Percentiles rank a stretch among this genome's conserved stretches.
phyloP scores from a whole-genome alignment of 768 basidiomycete species.

The Hebeloma cylindrosporum region DNA sequence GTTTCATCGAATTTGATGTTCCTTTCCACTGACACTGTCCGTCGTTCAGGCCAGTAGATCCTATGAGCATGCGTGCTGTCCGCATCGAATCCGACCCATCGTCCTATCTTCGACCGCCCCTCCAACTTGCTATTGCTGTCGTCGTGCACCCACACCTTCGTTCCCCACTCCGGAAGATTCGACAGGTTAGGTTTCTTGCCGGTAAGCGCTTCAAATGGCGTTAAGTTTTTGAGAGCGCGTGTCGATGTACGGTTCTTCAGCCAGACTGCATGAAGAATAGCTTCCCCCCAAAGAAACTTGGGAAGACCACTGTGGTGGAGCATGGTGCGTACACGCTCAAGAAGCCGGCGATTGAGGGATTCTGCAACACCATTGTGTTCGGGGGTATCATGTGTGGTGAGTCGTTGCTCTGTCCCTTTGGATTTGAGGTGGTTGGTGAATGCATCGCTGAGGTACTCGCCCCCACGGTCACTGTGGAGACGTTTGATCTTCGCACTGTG shows the following conservation, averaged over 20 bases:
- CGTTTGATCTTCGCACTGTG: conserved; percentile 24
- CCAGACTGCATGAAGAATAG: conserved; percentile 6
- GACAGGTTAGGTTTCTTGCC: conserved; percentile 11
- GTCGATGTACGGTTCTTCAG: conserved; percentile 15
- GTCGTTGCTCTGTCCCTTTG: conserved; percentile 5
- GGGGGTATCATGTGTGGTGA: conserved; percentile 8
- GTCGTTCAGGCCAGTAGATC: conserved; percentile 33
- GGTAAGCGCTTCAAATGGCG: conserved; percentile 10
- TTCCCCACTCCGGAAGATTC: conserved; percentile 9
- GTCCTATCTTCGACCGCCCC: conserved; percentile 20
- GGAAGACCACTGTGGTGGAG: conserved; percentile 23
- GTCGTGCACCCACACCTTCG: conserved; percentile 21
- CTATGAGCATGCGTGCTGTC: conserved; percentile 32
- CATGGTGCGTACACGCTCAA: conserved; percentile 32
- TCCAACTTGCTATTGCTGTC: conserved; percentile 26
- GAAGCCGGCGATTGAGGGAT: conserved; percentile 10
- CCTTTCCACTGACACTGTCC: conserved; percentile 28
- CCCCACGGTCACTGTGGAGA: conserved; percentile 18
- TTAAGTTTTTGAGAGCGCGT: conserved; percentile 6
- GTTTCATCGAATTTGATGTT: conserved; percentile 26
- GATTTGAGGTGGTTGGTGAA: conserved; percentile 9
- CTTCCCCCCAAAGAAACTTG: conserved; percentile 29
- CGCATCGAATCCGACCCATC: conserved; percentile 38
- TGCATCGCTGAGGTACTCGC: conserved; percentile 14
- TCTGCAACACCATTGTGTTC: conserved; percentile 14